A percentile compares a stretch with the other conserved stretches of the same genome.
phyloP scores from a whole-genome alignment of 2,329 filamentous ascomycete genomes.

The Apiospora aurea region DNA sequence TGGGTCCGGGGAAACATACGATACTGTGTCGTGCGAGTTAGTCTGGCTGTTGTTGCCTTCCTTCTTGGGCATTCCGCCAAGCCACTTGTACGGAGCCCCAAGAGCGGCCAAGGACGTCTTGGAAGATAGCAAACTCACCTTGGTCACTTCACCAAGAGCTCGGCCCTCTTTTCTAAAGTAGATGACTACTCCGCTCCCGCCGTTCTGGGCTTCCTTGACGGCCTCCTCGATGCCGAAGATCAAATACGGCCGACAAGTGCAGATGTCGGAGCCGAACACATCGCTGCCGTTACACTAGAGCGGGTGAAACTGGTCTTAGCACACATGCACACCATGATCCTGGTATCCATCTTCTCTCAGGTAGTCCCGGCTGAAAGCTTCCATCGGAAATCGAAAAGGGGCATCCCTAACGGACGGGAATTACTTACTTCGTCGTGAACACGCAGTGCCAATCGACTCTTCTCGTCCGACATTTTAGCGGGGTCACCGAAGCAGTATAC shows the following conservation, averaged over 20 bases:
- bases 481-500: conserved; percentile 98
- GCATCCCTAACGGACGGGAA: conserved; percentile 4
- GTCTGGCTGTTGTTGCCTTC: conserved; percentile 5
- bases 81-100: background rate
- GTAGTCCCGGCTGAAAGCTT: conserved; percentile 25
- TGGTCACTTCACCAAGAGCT: conserved; percentile 93
- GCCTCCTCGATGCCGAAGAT: conserved; percentile 98
- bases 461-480: conserved; percentile 89
- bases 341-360: background rate
- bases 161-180: conserved; percentile 99
- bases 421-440: conserved; percentile 70
- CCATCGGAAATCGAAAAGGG: conserved; percentile 11
- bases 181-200: conserved; percentile 93
- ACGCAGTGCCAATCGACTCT: conserved; percentile 79
- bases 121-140: conserved; percentile 58
- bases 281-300: conserved; percentile 88
- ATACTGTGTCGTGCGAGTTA: conserved; percentile 51
- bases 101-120: background rate
- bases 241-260: conserved; percentile 93
- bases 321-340: background rate
- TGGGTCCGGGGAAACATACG: conserved; percentile 45
- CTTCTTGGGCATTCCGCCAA: background rate
- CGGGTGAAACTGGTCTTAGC: conserved; percentile 1
- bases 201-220: conserved; percentile 94
- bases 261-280: conserved; percentile 97